Percentiles rank a stretch among this genome's conserved stretches.
These are phyloP conservation scores for Eimeria sp. DNA, from an alignment of 169 alveolate genomes.

Conservation along the genomic window DNA sequence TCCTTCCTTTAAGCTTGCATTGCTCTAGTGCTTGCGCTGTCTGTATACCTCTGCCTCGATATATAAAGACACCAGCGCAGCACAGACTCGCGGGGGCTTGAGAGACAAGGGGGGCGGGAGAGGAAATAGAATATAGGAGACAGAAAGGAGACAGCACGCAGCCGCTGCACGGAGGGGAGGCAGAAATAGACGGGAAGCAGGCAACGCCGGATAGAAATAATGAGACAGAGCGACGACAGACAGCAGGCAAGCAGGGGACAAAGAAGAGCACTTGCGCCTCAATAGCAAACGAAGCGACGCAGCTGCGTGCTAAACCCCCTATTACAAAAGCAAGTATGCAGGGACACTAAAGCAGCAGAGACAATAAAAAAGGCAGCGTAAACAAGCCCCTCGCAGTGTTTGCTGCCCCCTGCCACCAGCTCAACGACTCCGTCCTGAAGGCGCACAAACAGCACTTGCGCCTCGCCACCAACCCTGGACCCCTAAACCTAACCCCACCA, in stretches of 20 bases:
- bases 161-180: too few relatives aligned
- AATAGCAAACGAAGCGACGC: constrained; percentile 35
- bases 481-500: too few relatives aligned
- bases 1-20: not conserved
- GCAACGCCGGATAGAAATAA: not conserved
- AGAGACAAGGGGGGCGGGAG: too few relatives aligned
- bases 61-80: too few relatives aligned
- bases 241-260: not conserved
- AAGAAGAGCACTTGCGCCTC: not conserved
- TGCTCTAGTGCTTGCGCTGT: not conserved
- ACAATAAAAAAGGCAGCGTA: not conserved
- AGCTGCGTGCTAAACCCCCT: constrained; percentile 32
- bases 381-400: not conserved
- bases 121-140: too few relatives aligned
- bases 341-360: constrained; percentile 29
- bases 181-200: too few relatives aligned
- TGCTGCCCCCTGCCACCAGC: not conserved
- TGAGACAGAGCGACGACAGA: not conserved
- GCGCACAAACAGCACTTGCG: not conserved
- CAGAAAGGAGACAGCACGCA: too few relatives aligned
- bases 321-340: constrained; percentile 32
- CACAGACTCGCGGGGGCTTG: too few relatives aligned
- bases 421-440: constrained; percentile 35
- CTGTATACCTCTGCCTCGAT: not conserved
- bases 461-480: too few relatives aligned